Evolutionary conservation across 805 yeast species (phyloP), one percentile per base, ranked within the genome.

Genomic region (Nakazawaea ambrosiae): DNA sequence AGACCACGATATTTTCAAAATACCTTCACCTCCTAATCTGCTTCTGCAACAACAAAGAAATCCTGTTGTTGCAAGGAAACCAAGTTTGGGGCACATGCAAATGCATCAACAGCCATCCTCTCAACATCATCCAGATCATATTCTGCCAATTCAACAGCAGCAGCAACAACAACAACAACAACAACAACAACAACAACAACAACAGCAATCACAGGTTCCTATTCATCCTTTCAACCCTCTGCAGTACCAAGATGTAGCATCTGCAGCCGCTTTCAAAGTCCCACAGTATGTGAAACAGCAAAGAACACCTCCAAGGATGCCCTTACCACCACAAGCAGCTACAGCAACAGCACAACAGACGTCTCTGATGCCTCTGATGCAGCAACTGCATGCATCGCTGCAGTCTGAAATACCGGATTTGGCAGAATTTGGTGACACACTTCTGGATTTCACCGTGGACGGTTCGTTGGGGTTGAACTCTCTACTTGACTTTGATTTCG

Each of bases 401-500:
- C n/a, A n/a, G n/a, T n/a, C n/a, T n/a, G n/a, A n/a, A n/a, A n/a
- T n/a, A n/a, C n/a, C n/a, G n/a, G 35, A 31, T 12, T 36, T 45
- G 15, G 50, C 53, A 17, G 51, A 60, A 2, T 51, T 51, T 29
- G 44, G 56, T 2, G 63, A 57, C 40, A 38, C 58, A 23, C 34
- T 59, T 35, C 53, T 57, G 58, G 87, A 80, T 41, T 81, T 79
- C 54, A 83, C 81, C n/a, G 86, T 86, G 3, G 92, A 83, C 58
- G 90, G 87, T 1, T 83, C 90, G 0, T 58, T 82, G 28, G 90
- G 90, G 1, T 59, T 83, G 38, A 87, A 84, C 2, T 82, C 82
- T 8, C 68, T 81, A 48, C 57, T 82, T 40, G 81, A 75, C 37
- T 63, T 68, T 50, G 68, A 61, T 34, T 49, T 63, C 18, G 60